A percentile compares a stretch with the other conserved stretches of the same genome.
Conservation (phyloP, 768 basidiomycete species). For the Lentinula boryana region DNA sequence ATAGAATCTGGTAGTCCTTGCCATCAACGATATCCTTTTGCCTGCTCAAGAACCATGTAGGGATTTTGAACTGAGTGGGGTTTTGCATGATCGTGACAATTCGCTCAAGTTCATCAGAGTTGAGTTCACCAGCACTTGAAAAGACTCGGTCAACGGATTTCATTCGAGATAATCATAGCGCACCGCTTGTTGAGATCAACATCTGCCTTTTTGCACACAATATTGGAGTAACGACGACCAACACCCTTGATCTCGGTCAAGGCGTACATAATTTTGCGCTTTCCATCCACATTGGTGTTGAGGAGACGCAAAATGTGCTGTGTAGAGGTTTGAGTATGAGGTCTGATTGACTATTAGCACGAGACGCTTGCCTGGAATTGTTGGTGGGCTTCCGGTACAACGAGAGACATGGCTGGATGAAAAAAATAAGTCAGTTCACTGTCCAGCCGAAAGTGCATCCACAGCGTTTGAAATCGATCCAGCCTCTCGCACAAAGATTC, state of each 20-base stretch:
- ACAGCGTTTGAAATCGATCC: slow-evolving; percentile 11
- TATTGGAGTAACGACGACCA: slow-evolving; percentile 95
- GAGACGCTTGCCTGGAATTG: slow-evolving; percentile 76
- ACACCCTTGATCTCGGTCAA: slow-evolving; percentile 99
- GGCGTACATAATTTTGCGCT: slow-evolving; percentile 99
- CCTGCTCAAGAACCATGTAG: slow-evolving; percentile 98
- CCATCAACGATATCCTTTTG: slow-evolving; percentile 98
- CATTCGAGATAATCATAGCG: slow-evolving; percentile 16
- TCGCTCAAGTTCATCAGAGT: slow-evolving; percentile 99
- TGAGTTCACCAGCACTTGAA: slow-evolving; percentile 92
- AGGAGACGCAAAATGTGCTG: slow-evolving; percentile 99
- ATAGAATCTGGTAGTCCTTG: slow-evolving; percentile 93
- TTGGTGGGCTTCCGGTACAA: slow-evolving; percentile 90
- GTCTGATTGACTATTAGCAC: background rate
- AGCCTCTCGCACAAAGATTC: background rate
- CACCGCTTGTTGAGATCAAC: slow-evolving; percentile 98
- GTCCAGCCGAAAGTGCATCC: slow-evolving; percentile 11
- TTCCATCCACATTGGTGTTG: slow-evolving; percentile 99
- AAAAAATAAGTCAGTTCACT: slow-evolving; percentile 12
- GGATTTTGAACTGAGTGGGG: slow-evolving; percentile 99
- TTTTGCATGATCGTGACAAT: slow-evolving; percentile 99
- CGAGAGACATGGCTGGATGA: slow-evolving; percentile 77
- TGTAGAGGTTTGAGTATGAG: slow-evolving; percentile 8
- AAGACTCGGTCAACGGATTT: background rate
- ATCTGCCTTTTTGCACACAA: slow-evolving; percentile 99